phyloP scores from a whole-genome alignment of 352 stramenopile species.

The Phytophthora pseudosyringae region DNA sequence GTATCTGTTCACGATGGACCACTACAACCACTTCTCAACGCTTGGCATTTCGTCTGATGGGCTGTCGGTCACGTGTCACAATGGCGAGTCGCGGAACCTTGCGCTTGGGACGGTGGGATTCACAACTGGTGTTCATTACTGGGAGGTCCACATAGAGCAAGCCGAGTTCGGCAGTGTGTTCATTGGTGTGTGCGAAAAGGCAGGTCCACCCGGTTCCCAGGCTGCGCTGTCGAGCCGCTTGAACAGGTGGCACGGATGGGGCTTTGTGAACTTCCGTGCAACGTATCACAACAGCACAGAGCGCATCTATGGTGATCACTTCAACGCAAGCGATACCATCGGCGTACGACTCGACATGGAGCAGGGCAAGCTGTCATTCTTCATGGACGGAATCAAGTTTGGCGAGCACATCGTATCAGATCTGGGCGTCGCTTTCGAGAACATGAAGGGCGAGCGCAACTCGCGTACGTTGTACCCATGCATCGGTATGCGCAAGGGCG shows the following conservation, averaged over 20 bases:
- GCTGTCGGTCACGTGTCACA: conserved; percentile 82
- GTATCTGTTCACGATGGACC: conserved; percentile 88
- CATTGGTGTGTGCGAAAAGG: conserved; percentile 95
- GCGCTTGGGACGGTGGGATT: conserved; percentile 88
- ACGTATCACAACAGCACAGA: conserved; percentile 94
- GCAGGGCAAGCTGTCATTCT: conserved; percentile 97
- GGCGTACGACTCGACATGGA: conserved; percentile 99
- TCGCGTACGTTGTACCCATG: conserved; percentile 95
- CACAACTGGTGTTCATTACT: conserved; percentile 96
- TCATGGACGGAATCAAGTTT: conserved; percentile 99
- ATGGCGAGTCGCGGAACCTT: conserved; percentile 86
- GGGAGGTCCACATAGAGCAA: conserved; percentile 97
- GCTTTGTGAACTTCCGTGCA: conserved; percentile 98
- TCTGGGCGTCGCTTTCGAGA: conserved; percentile 97
- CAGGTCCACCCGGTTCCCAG: conserved; percentile 77
- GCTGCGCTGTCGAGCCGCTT: conserved; percentile 76
- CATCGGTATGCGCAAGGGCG: conserved; percentile 95
- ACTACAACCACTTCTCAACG: conserved; percentile 80
- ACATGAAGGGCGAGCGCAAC: conserved; percentile 86
- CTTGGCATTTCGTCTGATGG: conserved; percentile 80
- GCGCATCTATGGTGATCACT: conserved; percentile 90
- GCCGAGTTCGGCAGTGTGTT: conserved; percentile 98
- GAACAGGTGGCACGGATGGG: conserved; percentile 94
- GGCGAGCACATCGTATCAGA: conserved; percentile 99
- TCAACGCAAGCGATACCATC: conserved; percentile 97